A percentile compares a stretch with the other conserved stretches of the same genome.
phyloP scores from a whole-genome alignment of 768 basidiomycete genomes.

The Coprinellus micaceus region DNA sequence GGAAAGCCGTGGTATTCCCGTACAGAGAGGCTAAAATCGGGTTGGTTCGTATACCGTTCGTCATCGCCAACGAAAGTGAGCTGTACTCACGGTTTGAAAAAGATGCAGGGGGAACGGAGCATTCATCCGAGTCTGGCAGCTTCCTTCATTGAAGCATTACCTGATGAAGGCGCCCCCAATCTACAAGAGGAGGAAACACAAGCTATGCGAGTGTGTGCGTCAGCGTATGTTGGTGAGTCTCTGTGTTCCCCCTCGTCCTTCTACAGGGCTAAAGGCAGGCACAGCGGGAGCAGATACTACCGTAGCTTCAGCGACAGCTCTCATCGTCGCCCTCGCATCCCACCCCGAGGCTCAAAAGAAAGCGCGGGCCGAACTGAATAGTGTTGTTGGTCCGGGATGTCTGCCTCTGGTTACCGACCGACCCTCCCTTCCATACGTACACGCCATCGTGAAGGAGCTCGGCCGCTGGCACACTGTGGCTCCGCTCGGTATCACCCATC shows the following conservation, averaged over 20 bases:
- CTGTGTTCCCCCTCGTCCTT: too few species aligned
- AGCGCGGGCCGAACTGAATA: slow-evolving; percentile 2
- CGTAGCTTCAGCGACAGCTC: background rate
- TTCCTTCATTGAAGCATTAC: slow-evolving; percentile 1
- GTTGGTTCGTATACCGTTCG: too few species aligned
- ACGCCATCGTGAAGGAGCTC: slow-evolving; percentile 9
- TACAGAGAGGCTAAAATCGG: slow-evolving; percentile 1
- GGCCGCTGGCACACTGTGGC: slow-evolving; percentile 4
- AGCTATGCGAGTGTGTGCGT: slow-evolving; percentile 13
- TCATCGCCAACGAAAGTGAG: too few species aligned
- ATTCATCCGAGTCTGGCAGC: slow-evolving; percentile 5
- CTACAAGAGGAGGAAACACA: background rate
- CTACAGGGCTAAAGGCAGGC: too few species aligned
- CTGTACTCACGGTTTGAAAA: too few species aligned
- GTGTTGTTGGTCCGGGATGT: background rate
- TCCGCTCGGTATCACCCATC: slow-evolving; percentile 12
- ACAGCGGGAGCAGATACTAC: slow-evolving; percentile 29
- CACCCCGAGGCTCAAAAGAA: slow-evolving; percentile 6
- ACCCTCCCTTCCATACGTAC: background rate
- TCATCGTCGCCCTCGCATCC: background rate
- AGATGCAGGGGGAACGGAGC: background rate
- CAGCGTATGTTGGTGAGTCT: background rate
- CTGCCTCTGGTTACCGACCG: slow-evolving; percentile 3
- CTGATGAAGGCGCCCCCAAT: background rate
- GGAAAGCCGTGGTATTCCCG: background rate